These are phyloP conservation scores for Malus hybrid DNA, from an alignment of 331 rosid species.

Conservation along the genomic window DNA sequence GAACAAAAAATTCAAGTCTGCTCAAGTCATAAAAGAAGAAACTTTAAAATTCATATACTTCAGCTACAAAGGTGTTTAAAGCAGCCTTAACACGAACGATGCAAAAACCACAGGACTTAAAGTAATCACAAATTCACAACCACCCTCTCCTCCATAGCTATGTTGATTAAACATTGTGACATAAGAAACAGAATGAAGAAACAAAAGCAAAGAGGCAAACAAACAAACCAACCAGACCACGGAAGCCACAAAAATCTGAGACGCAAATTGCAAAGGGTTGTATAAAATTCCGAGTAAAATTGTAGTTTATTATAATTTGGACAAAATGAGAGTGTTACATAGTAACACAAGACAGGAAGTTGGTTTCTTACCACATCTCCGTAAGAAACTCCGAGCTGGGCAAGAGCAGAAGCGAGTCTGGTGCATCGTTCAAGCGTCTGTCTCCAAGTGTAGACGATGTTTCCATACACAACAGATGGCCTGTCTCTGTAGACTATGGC, in stretches of 20 bases:
- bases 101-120: background rate
- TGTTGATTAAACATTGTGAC: background rate
- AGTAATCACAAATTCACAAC: background rate
- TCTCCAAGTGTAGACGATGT: slow-evolving; percentile 18
- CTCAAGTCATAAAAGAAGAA: background rate
- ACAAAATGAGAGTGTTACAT: background rate
- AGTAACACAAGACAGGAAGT: background rate
- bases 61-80: background rate
- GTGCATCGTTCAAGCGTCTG: slow-evolving; percentile 25
- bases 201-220: background rate
- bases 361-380: slow-evolving; percentile 18
- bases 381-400: slow-evolving; percentile 12
- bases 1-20: background rate
- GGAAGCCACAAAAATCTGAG: background rate
- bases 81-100: background rate
- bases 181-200: background rate
- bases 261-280: background rate
- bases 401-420: slow-evolving; percentile 24
- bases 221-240: background rate
- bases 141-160: background rate
- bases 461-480: slow-evolving; percentile 19
- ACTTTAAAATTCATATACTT: background rate
- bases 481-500: slow-evolving; percentile 24
- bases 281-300: background rate
- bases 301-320: background rate